phyloP scores from a whole-genome alignment of 306 rosid species.

The Prosopis cineraria region DNA sequence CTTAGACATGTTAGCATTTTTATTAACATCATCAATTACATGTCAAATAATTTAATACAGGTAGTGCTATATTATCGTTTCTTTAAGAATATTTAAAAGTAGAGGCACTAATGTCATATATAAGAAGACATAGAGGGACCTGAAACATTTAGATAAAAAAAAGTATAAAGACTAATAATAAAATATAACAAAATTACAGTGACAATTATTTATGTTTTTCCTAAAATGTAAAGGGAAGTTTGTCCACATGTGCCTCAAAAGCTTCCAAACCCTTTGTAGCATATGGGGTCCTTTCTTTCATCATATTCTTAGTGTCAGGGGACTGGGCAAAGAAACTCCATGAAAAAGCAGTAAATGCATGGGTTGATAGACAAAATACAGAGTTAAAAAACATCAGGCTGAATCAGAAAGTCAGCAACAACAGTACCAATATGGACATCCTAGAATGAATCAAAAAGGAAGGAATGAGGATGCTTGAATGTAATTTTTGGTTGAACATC shows the following conservation, averaged over 20 bases:
- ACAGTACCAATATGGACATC: not conserved
- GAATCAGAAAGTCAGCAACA: conserved; percentile 3
- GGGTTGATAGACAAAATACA: conserved; percentile 19
- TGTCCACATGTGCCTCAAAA: not conserved
- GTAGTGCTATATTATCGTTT: no score
- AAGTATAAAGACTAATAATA: no score
- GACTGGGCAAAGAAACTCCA: conserved; percentile 16
- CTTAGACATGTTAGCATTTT: no score
- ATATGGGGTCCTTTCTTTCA: not conserved
- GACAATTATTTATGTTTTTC: no score
- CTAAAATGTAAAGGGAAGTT: not conserved
- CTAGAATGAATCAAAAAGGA: not conserved
- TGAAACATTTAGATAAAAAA: no score
- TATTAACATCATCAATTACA: no score
- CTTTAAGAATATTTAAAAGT: no score
- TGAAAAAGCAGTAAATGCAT: not conserved
- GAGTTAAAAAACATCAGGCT: conserved; percentile 12
- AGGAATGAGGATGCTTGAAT: not conserved
- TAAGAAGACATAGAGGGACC: no score
- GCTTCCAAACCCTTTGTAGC: not conserved
- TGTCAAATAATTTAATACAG: no score
- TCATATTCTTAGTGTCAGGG: not conserved
- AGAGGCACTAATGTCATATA: no score
- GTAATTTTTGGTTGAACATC: conserved; percentile 5
- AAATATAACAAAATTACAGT: no score